phyloP scores from a whole-genome alignment of 352 stramenopile genomes.

The Plasmopara halstedii region DNA sequence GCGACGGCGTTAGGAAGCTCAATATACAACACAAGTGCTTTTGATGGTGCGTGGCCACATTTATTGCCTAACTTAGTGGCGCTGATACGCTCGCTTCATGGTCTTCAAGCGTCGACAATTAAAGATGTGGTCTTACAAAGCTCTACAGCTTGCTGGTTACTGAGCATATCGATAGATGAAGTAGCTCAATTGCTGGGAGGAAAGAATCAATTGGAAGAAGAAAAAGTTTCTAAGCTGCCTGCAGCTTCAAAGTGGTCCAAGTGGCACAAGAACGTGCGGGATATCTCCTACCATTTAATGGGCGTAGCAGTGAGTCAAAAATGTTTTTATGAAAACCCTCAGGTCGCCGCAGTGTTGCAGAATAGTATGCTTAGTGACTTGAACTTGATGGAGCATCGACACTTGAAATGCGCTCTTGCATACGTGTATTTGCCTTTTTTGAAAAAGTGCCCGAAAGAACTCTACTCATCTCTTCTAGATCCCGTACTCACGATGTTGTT shows the following conservation, averaged over 20 bases:
- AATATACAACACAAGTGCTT: conserved; percentile 27
- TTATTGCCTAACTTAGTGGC: conserved; percentile 61
- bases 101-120: conserved; percentile 38
- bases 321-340: conserved; percentile 45
- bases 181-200: conserved; percentile 65
- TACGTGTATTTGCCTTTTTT: conserved; percentile 68
- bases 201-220: conserved; percentile 67
- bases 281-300: conserved; percentile 73
- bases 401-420: conserved; percentile 57
- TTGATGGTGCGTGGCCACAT: conserved; percentile 51
- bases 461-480: conserved; percentile 55
- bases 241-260: conserved; percentile 53
- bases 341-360: conserved; percentile 38
- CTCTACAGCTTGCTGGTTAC: conserved; percentile 48
- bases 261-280: conserved; percentile 75
- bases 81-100: conserved; percentile 53
- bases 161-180: conserved; percentile 69
- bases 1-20: conserved; percentile 13
- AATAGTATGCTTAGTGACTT: conserved; percentile 60
- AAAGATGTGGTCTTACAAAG: conserved; percentile 53
- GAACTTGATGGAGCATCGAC: conserved; percentile 62
- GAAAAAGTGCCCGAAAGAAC: conserved; percentile 50
- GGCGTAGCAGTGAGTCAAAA: conserved; percentile 43
- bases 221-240: conserved; percentile 48
- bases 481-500: conserved; percentile 49